phyloP scores from a whole-genome alignment of 2,329 filamentous ascomycete species.

The Colletotrichum gigasporum region DNA sequence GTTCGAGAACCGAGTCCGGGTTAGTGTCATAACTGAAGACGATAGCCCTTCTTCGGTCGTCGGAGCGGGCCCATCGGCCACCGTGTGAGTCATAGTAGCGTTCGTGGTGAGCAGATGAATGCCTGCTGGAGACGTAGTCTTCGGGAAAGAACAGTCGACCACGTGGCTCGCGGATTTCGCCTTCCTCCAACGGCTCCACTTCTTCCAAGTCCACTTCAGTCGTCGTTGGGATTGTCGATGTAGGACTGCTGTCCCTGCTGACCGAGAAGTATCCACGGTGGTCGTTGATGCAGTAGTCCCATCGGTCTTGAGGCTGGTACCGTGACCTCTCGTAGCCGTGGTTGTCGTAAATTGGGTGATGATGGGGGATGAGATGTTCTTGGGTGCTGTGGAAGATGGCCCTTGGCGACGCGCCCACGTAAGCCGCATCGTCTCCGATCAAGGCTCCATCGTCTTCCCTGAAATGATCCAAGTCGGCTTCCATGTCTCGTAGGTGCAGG shows the following conservation, averaged over 20 bases:
- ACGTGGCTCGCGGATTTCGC: slow-evolving; percentile 27
- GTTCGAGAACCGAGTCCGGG: slow-evolving; percentile 36
- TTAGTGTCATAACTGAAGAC: slow-evolving; percentile 11
- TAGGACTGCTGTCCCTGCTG: slow-evolving; percentile 22
- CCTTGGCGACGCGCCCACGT: slow-evolving; percentile 1
- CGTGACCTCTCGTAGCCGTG: slow-evolving; percentile 9
- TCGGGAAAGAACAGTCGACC: slow-evolving; percentile 12
- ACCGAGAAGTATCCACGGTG: slow-evolving; percentile 18
- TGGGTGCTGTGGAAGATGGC: slow-evolving; percentile 14
- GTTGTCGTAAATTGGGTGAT: slow-evolving; percentile 19
- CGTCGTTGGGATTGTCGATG: slow-evolving; percentile 15
- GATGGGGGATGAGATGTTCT: slow-evolving; percentile 19
- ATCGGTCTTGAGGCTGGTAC: slow-evolving; percentile 17
- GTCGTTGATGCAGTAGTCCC: slow-evolving; percentile 31
- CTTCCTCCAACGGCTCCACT: slow-evolving; percentile 20
- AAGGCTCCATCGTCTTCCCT: slow-evolving; percentile 40
- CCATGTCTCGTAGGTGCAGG: slow-evolving; percentile 66
- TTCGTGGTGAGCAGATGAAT: slow-evolving; percentile 17
- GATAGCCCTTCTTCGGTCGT: neutral
- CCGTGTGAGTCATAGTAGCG: slow-evolving; percentile 29
- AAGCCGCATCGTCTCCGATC: slow-evolving; percentile 21
- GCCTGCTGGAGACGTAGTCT: slow-evolving; percentile 7
- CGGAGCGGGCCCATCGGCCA: slow-evolving; percentile 14
- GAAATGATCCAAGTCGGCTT: slow-evolving; percentile 68
- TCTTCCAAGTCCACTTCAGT: slow-evolving; percentile 16